Base-by-base conservation (phyloP, 2,329 filamentous ascomycete genomes). In the Nemania sp. region DNA sequence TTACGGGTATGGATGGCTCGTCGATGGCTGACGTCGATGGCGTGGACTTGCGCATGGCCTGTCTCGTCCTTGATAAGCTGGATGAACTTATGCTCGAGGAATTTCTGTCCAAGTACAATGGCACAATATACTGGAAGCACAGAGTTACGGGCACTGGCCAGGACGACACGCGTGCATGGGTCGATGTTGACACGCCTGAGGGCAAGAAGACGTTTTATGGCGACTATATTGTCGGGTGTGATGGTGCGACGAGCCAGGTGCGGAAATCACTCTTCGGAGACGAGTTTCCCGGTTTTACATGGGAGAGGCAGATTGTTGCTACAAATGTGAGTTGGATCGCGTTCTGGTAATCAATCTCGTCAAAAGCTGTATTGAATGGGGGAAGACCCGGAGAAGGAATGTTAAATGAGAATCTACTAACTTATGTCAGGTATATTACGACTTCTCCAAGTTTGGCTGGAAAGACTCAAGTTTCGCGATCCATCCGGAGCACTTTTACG, bases 391-490 rank as follows among this genome's bases (percentile, higher is more conserved):
- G n/a, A 24, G 12, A 19, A 19, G 34, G 28, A 14, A 17, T 20
- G n/a, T 14, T 49, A 24, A 37, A 45, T 11, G 26, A 20, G 34
- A 31, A 11, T 15, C 39, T n/a, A 45, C 57, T 61, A 20, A 65
- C 48, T 6, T 20, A 43, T 36, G 4, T 3, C 43, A 86, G 81
- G 80, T 82, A 9, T 85, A 85, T 64, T 84, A 86, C 55, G 80
- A 83, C 59, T 83, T 86, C 53, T 71, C 64, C 6, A 78, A 78
- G 56, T 82, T 76, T 59, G 77, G 75, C 22, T 84, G 75, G 60
- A 69, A 75, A 49, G 80, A 85, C 59, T 76, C 77, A 11, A 84
- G 84, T 65, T 86, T 86, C 66, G 80, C 84, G 58, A 75, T 86
- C 26, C 77, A 87, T 59, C 83, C 82, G 0, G 77, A 81, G 19